These are phyloP conservation scores for Syncephalastrum racemosum DNA, from an alignment of 371 early-diverging fungal genomes.

Conservation along the genomic window DNA sequence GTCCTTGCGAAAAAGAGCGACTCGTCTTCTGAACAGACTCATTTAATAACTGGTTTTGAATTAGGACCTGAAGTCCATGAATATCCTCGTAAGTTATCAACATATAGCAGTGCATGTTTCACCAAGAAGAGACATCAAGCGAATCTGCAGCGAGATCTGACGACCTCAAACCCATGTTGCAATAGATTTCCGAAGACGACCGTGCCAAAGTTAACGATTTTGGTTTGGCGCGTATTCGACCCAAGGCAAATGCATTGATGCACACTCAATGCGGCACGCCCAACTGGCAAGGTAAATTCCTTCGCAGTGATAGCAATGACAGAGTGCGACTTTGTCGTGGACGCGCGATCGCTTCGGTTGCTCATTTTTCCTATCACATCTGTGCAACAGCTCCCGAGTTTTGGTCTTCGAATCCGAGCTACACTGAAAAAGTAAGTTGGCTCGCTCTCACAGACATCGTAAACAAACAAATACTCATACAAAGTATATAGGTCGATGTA, in stretches of 20 bases:
- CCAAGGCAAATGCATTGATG: conserved; percentile 62
- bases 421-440: conserved; percentile 72
- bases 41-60: not conserved
- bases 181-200: conserved; percentile 60
- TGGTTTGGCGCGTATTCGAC: conserved; percentile 75
- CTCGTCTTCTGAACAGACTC: not conserved
- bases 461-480: not conserved
- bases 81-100: conserved; percentile 55
- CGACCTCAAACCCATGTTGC: not conserved
- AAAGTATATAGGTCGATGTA: conserved; percentile 33
- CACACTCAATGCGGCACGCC: conserved; percentile 79
- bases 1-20: not conserved
- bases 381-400: conserved; percentile 68
- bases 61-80: conserved; percentile 86
- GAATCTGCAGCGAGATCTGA: not conserved
- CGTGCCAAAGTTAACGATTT: conserved; percentile 82
- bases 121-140: too few species aligned
- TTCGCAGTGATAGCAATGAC: too few species aligned
- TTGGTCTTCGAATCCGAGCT: conserved; percentile 70
- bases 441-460: not conserved
- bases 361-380: not conserved
- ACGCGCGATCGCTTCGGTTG: not conserved
- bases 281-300: conserved; percentile 66
- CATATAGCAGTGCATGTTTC: not conserved
- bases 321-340: not conserved